phyloP scores from a whole-genome alignment of 1,139 yeast species.

The Tardiomyces depauwii region DNA sequence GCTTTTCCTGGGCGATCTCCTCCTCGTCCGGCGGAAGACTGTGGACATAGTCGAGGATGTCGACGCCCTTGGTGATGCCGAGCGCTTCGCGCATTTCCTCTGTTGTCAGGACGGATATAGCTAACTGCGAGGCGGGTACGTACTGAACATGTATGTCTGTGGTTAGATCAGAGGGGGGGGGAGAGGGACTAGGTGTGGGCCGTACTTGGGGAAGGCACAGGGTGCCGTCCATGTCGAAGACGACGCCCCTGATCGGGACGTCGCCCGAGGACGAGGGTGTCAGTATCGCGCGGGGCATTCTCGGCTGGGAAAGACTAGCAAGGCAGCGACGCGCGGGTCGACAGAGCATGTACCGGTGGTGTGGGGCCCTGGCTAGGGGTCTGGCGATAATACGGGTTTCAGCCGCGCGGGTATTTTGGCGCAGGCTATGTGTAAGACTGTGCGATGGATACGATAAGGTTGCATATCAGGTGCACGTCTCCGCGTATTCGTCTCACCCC shows the following conservation, averaged over 20 bases:
- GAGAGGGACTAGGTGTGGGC: too few species aligned
- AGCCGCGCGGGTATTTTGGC: too few species aligned
- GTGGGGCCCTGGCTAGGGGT: too few species aligned
- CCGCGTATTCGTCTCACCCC: too few species aligned
- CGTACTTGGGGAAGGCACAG: constrained; percentile 36
- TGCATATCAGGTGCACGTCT: too few species aligned
- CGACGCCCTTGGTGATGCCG: constrained; percentile 36
- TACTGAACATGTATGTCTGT: constrained; percentile 49
- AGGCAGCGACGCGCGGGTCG: not conserved
- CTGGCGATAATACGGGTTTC: too few species aligned
- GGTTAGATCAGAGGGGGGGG: not conserved
- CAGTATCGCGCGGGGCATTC: constrained; percentile 22
- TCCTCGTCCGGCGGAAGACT: constrained; percentile 30
- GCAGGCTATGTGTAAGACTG: too few species aligned
- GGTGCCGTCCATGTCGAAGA: constrained; percentile 67
- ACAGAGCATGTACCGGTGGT: too few species aligned
- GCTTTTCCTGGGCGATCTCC: constrained; percentile 33
- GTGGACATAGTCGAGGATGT: constrained; percentile 40
- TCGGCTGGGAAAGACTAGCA: not conserved
- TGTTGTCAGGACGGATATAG: not conserved
- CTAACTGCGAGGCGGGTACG: constrained; percentile 6
- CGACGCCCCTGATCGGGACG: constrained; percentile 34
- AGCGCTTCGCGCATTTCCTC: constrained; percentile 47
- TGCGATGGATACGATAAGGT: too few species aligned
- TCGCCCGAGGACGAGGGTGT: constrained; percentile 25